Evolutionary conservation across 768 basidiomycete genomes (phyloP).

Genomic region (Termitomyces sp.): DNA sequence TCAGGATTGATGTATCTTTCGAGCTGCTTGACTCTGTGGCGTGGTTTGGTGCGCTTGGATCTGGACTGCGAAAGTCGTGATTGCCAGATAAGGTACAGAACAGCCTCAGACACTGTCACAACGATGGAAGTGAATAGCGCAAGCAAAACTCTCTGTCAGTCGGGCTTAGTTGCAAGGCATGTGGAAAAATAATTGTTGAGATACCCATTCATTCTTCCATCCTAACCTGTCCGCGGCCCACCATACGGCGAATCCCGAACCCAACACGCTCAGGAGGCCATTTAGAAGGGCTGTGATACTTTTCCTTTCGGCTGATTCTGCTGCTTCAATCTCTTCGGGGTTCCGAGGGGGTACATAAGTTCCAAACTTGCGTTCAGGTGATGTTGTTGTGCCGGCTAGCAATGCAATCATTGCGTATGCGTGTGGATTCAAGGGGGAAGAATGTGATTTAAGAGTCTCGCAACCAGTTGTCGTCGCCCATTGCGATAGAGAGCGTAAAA

Average conservation of each 20-base stretch:
- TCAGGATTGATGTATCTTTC: slow-evolving; percentile 32
- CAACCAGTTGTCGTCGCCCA: slow-evolving; percentile 61
- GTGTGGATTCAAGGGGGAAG: slow-evolving; percentile 40
- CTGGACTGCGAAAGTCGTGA: slow-evolving; percentile 31
- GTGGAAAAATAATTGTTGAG: slow-evolving; percentile 2
- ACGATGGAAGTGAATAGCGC: slow-evolving; percentile 53
- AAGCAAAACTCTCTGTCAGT: slow-evolving; percentile 49
- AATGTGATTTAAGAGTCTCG: slow-evolving; percentile 27
- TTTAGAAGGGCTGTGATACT: slow-evolving; percentile 69
- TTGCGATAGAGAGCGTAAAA: slow-evolving; percentile 53
- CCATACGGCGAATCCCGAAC: slow-evolving; percentile 65
- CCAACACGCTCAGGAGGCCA: slow-evolving; percentile 60
- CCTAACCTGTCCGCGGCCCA: slow-evolving; percentile 61
- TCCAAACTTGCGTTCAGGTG: slow-evolving; percentile 69
- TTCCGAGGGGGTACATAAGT: slow-evolving; percentile 38
- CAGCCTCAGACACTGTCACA: slow-evolving; percentile 66
- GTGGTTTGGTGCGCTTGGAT: slow-evolving; percentile 15
- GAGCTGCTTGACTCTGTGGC: slow-evolving; percentile 14
- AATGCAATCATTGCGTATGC: slow-evolving; percentile 68
- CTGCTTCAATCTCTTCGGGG: slow-evolving; percentile 40
- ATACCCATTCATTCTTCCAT: slow-evolving; percentile 74
- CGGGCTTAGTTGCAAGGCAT: slow-evolving; percentile 1
- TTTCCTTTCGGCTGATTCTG: slow-evolving; percentile 49
- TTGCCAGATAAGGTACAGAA: slow-evolving; percentile 71
- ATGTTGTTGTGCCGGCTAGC: slow-evolving; percentile 74